Evolutionary conservation across 108 stramenopile species (phyloP), one percentile per base, ranked within the genome.

Genomic region (Skeletonema tropicum): DNA sequence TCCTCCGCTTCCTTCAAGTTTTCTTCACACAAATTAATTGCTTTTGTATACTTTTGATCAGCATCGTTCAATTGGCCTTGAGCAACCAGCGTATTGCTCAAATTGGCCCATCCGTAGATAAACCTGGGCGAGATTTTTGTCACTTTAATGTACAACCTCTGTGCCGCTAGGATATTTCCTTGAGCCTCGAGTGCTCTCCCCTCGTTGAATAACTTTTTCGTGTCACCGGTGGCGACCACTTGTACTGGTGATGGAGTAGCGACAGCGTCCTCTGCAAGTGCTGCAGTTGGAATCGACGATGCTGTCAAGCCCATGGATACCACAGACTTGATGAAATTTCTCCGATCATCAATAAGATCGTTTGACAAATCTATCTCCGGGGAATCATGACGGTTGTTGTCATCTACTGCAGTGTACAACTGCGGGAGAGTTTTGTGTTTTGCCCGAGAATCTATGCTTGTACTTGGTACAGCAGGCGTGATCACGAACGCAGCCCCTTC

Each of bases 71-170:
- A 66, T 62, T 86, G 74, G 12, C 91, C 91, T 58, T 90, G 76
- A 2, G 91, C 91, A 25, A 89, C 88, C 67, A 91, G 86, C 13
- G 93, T 92, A 42, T 92, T 94, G 3, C 89, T 91, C 52, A 94
- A 75, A 55, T 87, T 88, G 60, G 81, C 82, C 91, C 91, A 94
- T 12, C 91, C 93, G 64, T 94, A 94, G 68, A 94, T 81, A 70
- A 91, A 94, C 36, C 80, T 58, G 3, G 90, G 90, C 10, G 87
- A 81, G n/a, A 92, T 86, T 59, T 92, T 86, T 21, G 90, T 91
- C 30, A 94, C 87, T 66, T 92, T 92, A 32, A 59, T 31, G 75
- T 91, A 94, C 26, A 94, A 63, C 26, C 93, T 76, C 65, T 92
- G 90, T 36, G 93, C 93, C 0, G 93, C 91, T 14, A 85, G 83